Evolutionary conservation across 768 basidiomycete species (phyloP), one percentile per base, ranked within the genome.

Genomic region (Suillus fuscotomentosus): DNA sequence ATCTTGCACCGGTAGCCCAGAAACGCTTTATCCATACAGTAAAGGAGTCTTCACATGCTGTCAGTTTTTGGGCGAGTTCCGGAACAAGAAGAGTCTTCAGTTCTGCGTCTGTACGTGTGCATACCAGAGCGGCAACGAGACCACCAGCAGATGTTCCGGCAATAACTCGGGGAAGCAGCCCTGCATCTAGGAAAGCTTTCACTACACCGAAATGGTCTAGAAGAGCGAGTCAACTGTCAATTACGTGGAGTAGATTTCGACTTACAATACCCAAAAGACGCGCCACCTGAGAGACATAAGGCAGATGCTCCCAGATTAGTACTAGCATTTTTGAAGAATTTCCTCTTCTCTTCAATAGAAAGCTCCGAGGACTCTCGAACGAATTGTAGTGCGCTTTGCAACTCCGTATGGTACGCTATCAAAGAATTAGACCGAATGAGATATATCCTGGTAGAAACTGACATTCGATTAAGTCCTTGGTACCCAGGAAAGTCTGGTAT

Each of bases 61-160:
- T 89, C 11, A 99, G 87, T 65, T 84, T 89, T 66, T 91, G 84
- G 0, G 96, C 96, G 41, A 99, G 79, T 68, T 89, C 86, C 0
- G 97, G 97, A 0, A 89, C 85, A 38, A 99, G 80, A 41, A 98
- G 76, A 36, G 79, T 70, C 68, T 85, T 88, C 60, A 99, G 81
- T 74, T 99, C 97, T 15, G 88, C 90, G 63, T 99, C 88, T 34
- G 93, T 98, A 55, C 91, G 84, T 0, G 94, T 95, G 76, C 96
- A 95, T 20, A 87, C 83, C 42, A 99, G 78, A 3, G 86, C 84
- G 42, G 87, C 81, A 59, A 94, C 81, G 10, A 98, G 84, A 10
- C 92, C 95, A 5, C 97, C 97, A 1, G 97, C 97, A 43, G 92
- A 94, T 6, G 97, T 98, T 14, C 97, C 97, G 11, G 96, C 92